These are phyloP conservation scores for Mycena olivaceomarginata DNA, from an alignment of 768 basidiomycete species.

Conservation along the genomic window DNA sequence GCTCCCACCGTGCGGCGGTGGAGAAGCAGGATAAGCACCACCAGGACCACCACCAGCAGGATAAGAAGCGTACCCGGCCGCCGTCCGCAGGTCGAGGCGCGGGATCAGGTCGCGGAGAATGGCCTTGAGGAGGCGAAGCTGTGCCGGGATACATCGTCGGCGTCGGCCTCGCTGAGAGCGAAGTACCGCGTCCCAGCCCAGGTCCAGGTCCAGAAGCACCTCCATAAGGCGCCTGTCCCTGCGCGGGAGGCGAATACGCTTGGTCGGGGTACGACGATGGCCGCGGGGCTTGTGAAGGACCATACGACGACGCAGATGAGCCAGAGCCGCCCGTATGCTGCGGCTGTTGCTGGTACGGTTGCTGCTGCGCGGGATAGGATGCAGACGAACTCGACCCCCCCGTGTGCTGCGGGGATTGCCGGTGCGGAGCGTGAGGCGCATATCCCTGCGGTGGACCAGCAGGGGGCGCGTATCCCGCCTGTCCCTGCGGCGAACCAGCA, in stretches of 20 bases:
- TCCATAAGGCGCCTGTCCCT: neutral
- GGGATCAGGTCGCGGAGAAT: constrained; percentile 32
- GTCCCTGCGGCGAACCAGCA: neutral
- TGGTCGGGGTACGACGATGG: constrained; percentile 37
- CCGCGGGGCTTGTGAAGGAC: constrained; percentile 36
- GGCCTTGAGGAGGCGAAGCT: constrained; percentile 22
- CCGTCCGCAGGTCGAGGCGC: constrained; percentile 34
- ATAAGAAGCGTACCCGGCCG: constrained; percentile 29
- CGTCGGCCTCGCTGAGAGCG: constrained; percentile 27
- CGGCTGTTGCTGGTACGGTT: constrained; percentile 48
- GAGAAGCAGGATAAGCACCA: constrained; percentile 22
- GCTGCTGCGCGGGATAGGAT: constrained; percentile 34
- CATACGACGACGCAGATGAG: constrained; percentile 22
- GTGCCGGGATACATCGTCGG: constrained; percentile 20
- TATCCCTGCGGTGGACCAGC: neutral
- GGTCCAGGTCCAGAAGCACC: constrained; percentile 27
- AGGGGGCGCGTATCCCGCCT: neutral
- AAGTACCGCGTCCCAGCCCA: constrained; percentile 25
- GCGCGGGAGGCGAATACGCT: constrained; percentile 31
- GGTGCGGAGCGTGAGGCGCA: neutral
- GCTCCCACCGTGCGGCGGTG: constrained; percentile 16
- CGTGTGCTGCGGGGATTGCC: constrained; percentile 14
- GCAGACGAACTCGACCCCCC: constrained; percentile 25
- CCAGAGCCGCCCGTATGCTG: constrained; percentile 27
- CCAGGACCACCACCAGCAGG: neutral